Evolutionary conservation across 495 filamentous ascomycete genomes (phyloP), one percentile per base, ranked within the genome.

Genomic region (Penicillium canariense): DNA sequence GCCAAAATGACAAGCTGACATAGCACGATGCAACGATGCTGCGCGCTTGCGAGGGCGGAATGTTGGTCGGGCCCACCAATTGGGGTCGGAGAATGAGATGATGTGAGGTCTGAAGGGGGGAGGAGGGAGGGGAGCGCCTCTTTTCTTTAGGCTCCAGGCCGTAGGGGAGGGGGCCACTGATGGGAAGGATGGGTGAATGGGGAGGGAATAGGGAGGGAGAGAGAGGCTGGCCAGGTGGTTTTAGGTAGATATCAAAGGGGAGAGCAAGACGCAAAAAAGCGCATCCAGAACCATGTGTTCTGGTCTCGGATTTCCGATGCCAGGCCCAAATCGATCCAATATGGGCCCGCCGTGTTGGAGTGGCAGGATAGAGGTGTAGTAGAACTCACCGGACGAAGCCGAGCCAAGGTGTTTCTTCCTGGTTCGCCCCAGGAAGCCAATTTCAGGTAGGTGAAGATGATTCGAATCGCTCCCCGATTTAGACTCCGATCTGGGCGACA

Each of bases 401-500:
- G 45, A 61, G 60, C 10, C 54, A 59, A 58, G 12, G 55, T 66
- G 58, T 56, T 69, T 70, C 64, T 76, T 76, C 53, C 66, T 74
- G 12, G 68, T 63, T 54, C 75, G 69, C 43, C 69, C 68, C 54
- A 76, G 69, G 52, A 75, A 68, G 42, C 66, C 67, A 55, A 71
- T 62, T 55, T 72, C 70, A 61, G 67, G 62, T 36, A 62, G 59
- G 59, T 62, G 67, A 54, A 58, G 55, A 39, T 61, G 62, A 59
- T 61, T 70, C 54, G 65, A 64, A 62, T 69, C 59, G 52, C 50
- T 72, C 61, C 68, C 70, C 68, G 73, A 65, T 58, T 65, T 66
- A 60, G 70, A 66, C 60, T 78, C 72, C 59, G 69, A 72, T 73
- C 69, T 73, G 68, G 72, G 66, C 39, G 75, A 72, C 48, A 68